Evolutionary conservation across 1,284 basidiomycete species (phyloP).

Genomic region (Sporisorium graminicola): DNA sequence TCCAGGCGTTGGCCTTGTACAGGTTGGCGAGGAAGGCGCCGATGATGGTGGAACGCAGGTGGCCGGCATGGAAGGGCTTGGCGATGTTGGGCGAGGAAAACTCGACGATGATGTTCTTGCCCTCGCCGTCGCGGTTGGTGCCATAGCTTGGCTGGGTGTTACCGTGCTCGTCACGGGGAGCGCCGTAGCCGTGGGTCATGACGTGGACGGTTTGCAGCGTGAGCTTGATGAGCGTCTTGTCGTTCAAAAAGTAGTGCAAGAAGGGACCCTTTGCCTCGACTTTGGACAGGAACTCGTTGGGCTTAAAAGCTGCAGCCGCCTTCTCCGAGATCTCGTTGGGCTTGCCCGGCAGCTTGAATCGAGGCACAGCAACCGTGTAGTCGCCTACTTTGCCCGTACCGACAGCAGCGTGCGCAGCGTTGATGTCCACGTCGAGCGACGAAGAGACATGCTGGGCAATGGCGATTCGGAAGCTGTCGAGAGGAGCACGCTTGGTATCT

Average conservation of each 20-base stretch:
- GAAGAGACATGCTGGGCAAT: conserved; percentile 83
- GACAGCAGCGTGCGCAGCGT: conserved; percentile 83
- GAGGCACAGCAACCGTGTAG: conserved; percentile 89
- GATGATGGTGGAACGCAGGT: conserved; percentile 96
- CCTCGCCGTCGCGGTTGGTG: conserved; percentile 63
- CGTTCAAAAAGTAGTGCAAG: conserved; percentile 62
- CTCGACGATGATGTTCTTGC: conserved; percentile 74
- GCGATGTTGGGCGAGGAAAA: conserved; percentile 98
- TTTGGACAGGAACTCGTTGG: conserved; percentile 59
- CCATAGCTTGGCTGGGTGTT: conserved; percentile 66
- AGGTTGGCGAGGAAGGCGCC: conserved; percentile 92
- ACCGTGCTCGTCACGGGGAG: conserved; percentile 45
- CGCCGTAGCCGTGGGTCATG: conserved; percentile 75
- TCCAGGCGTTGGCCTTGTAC: conserved; percentile 93
- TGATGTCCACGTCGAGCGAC: conserved; percentile 74
- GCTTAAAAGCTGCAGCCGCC: conserved; percentile 75
- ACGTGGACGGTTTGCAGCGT: conserved; percentile 85
- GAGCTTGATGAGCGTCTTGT: conserved; percentile 78
- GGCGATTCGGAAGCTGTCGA: conserved; percentile 87
- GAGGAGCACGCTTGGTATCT: conserved; percentile 78
- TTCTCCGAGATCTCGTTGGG: conserved; percentile 82
- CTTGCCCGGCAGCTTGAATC: conserved; percentile 88
- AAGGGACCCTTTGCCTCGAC: conserved; percentile 62
- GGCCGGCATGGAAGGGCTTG: conserved; percentile 98
- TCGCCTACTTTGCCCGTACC: conserved; percentile 89